Conservation (phyloP, 192 early-diverging fungal genomes). For the Jimgerdemannia lactiflua region DNA sequence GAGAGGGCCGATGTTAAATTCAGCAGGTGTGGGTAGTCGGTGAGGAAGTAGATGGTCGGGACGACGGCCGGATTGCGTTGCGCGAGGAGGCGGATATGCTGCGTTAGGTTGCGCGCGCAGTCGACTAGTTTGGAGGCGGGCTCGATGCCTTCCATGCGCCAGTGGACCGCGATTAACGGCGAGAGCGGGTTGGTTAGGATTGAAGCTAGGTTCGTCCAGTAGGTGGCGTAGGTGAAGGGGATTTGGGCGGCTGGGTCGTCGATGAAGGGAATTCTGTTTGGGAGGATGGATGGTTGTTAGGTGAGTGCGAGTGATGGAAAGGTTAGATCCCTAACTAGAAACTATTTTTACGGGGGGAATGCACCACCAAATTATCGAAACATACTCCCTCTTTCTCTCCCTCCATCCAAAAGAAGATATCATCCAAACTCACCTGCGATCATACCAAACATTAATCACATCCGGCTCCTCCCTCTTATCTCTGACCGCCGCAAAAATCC, state of each 20-base stretch:
- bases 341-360: too few relatives aligned
- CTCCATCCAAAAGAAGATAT: background rate
- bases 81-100: background rate
- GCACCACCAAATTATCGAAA: too few relatives aligned
- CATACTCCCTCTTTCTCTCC: background rate
- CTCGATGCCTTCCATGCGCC: slow-evolving; percentile 3
- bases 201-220: background rate
- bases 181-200: background rate
- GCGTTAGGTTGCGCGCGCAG: background rate
- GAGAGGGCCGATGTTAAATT: background rate
- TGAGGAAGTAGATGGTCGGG: background rate
- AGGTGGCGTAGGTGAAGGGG: background rate
- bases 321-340: background rate
- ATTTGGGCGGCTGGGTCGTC: background rate
- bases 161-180: background rate
- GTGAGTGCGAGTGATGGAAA: background rate
- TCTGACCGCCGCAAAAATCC: background rate
- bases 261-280: background rate
- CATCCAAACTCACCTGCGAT: background rate
- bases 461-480: background rate
- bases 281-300: background rate
- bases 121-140: background rate
- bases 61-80: background rate
- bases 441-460: slow-evolving; percentile 1
- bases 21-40: slow-evolving; percentile 3